Conservation (phyloP, 495 filamentous ascomycete genomes). For the Talaromyces wortmannii region DNA sequence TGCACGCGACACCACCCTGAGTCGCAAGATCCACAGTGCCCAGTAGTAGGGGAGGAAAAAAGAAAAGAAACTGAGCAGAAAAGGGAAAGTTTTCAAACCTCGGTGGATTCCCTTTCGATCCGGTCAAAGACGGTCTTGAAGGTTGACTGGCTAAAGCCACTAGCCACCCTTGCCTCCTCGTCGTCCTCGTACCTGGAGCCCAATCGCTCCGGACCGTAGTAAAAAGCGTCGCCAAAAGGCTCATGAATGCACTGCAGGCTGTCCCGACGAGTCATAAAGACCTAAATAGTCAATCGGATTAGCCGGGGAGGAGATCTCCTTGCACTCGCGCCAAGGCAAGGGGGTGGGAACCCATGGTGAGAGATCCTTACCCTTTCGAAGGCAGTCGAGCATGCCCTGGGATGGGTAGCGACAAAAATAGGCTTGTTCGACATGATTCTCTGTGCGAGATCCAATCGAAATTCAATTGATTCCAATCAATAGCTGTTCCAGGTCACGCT, state of each 20-base stretch:
- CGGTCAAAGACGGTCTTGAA: slow-evolving; percentile 69
- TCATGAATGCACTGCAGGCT: slow-evolving; percentile 82
- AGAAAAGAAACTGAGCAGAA: slow-evolving; percentile 8
- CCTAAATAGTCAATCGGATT: slow-evolving; percentile 35
- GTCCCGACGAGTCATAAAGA: slow-evolving; percentile 89
- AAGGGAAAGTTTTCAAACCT: slow-evolving; percentile 49
- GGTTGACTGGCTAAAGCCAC: slow-evolving; percentile 70
- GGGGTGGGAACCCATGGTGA: background rate
- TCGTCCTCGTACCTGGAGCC: slow-evolving; percentile 69
- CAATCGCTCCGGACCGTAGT: slow-evolving; percentile 86
- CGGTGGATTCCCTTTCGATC: slow-evolving; percentile 56
- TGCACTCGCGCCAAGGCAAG: too few relatives aligned
- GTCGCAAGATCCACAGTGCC: background rate
- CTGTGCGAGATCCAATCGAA: background rate
- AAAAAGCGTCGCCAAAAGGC: slow-evolving; percentile 94
- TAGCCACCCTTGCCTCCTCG: slow-evolving; percentile 57
- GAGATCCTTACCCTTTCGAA: slow-evolving; percentile 72
- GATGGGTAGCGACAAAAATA: slow-evolving; percentile 90
- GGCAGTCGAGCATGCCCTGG: slow-evolving; percentile 87
- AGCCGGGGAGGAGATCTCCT: too few relatives aligned
- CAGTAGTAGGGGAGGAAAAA: background rate
- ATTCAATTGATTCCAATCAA: background rate
- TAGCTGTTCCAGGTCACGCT: background rate
- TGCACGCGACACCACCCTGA: background rate
- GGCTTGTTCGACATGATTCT: slow-evolving; percentile 65